Base-by-base conservation (phyloP, 192 early-diverging fungal species). In the Haplosporangium gracile region DNA sequence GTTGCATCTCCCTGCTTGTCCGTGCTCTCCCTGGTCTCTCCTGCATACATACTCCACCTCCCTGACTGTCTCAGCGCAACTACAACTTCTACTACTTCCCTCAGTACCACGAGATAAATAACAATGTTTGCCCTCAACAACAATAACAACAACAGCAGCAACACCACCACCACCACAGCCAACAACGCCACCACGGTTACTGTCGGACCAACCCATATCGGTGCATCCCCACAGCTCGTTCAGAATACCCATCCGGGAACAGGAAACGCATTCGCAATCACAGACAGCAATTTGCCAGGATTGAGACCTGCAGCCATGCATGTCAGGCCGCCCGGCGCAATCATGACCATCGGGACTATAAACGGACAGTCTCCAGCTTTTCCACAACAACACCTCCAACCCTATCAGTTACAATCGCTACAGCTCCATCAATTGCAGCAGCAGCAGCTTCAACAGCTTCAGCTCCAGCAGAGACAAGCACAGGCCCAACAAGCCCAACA, bases 371-470 rank as follows among this genome's bases (percentile, higher is more conserved):
- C 49, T 16, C 60, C 68, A 24, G 24, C 72, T 0, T 75, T 74
- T 32, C 79, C 47, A 22, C 79, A 80, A 34, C 79, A 68, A 22
- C 79, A 80, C 16, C 38, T 55, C 15, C 78, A 73, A 15, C 70
- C 71, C 6, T 71, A 80, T 29, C 78, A 51, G 42, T 10, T 38
- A 55, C 77, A 78, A 42, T 24, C 34, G 5, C 69, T 70, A 16
- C 76, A 77, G 18, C 9, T 71, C 36, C 68, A 78, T 10, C 69
- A 71, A 55, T 51, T 49, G 49, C 65, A 68, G 7, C n/a, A 40
- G 36, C 29, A 51, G 18, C 68, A 78, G 22, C 38, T 63, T 7
- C 78, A 72, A 38, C 77, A 51, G 32, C 15, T 45, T 26, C 71
- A 73, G 16, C 39, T 73, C 24, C 69, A 78, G 2, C 20, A 70